A percentile compares a stretch with the other conserved stretches of the same genome.
phyloP scores from a whole-genome alignment of 441 rosid genomes.

The Arabidopsis lyrata region DNA sequence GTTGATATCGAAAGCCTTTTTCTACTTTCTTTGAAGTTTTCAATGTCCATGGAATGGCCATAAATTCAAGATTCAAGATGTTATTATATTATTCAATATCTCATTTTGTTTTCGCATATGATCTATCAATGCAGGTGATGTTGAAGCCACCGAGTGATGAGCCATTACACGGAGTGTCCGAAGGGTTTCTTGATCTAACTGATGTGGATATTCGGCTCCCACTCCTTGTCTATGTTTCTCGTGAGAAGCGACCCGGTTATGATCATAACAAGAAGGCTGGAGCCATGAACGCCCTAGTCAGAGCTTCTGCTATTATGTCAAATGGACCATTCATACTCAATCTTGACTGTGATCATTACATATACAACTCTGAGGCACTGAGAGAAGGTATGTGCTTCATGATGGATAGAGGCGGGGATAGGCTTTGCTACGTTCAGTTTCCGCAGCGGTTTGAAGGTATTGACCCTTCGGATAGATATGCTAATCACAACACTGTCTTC shows the following conservation, averaged over 20 bases:
- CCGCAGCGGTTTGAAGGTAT: constrained; percentile 96
- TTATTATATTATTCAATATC: constrained; percentile 3
- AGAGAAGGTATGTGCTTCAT: constrained; percentile 98
- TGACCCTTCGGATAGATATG: constrained; percentile 94
- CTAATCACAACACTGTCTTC: constrained; percentile 96
- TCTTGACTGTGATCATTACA: constrained; percentile 95
- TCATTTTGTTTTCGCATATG: constrained; percentile 2
- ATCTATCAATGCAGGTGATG: constrained; percentile 68
- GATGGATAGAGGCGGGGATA: constrained; percentile 96
- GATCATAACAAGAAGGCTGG: constrained; percentile 97
- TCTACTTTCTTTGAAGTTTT: background rate
- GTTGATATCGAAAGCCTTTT: background rate
- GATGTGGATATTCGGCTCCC: constrained; percentile 87
- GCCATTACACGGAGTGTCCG: constrained; percentile 67
- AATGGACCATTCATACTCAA: constrained; percentile 92
- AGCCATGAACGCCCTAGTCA: constrained; percentile 93
- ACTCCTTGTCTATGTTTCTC: constrained; percentile 84
- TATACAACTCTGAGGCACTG: constrained; percentile 83
- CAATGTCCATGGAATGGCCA: constrained; percentile 1
- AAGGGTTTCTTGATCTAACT: constrained; percentile 66
- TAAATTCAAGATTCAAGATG: constrained; percentile 31
- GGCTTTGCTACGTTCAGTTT: constrained; percentile 91
- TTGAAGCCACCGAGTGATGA: constrained; percentile 88
- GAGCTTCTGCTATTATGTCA: constrained; percentile 95
- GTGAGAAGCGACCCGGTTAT: constrained; percentile 94